These are phyloP conservation scores for Magnusiomyces paraingens DNA, from an alignment of 1,139 yeast species.

Conservation along the genomic window DNA sequence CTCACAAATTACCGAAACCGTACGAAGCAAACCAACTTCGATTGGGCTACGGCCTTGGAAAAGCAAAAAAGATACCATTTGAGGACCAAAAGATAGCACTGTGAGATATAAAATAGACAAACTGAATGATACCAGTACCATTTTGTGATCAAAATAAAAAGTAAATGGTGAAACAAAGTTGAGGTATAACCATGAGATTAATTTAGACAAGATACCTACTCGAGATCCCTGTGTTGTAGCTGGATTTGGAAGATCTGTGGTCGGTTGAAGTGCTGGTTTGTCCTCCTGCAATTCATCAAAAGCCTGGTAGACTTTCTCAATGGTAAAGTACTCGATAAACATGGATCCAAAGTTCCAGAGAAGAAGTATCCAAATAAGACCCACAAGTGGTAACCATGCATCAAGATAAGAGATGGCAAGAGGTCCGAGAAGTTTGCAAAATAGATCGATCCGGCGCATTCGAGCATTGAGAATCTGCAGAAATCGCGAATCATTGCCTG, in stretches of 20 bases:
- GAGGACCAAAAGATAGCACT: slow-evolving; percentile 35
- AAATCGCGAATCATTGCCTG: slow-evolving; percentile 20
- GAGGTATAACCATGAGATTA: neutral
- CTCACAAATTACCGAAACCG: slow-evolving; percentile 29
- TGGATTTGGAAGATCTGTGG: no score
- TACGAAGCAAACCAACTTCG: slow-evolving; percentile 30
- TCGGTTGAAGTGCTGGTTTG: no score
- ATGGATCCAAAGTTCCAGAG: slow-evolving; percentile 29
- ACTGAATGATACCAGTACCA: slow-evolving; percentile 42
- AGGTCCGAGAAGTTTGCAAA: slow-evolving; percentile 36
- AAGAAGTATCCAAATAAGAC: slow-evolving; percentile 26
- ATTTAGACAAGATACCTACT: no score
- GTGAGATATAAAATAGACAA: slow-evolving; percentile 32
- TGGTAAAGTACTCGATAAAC: slow-evolving; percentile 31
- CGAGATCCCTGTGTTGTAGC: no score
- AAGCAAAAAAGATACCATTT: slow-evolving; percentile 31
- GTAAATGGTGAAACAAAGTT: slow-evolving; percentile 23
- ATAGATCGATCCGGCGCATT: slow-evolving; percentile 35
- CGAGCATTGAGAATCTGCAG: slow-evolving; percentile 31
- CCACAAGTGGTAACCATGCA: slow-evolving; percentile 22
- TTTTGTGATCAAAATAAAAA: slow-evolving; percentile 45
- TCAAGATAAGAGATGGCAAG: slow-evolving; percentile 32
- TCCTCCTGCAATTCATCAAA: slow-evolving; percentile 22
- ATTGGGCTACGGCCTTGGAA: slow-evolving; percentile 29
- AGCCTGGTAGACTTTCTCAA: slow-evolving; percentile 30